phyloP scores from a whole-genome alignment of 2,329 filamentous ascomycete species.

The Emmonsiellopsis sp. region DNA sequence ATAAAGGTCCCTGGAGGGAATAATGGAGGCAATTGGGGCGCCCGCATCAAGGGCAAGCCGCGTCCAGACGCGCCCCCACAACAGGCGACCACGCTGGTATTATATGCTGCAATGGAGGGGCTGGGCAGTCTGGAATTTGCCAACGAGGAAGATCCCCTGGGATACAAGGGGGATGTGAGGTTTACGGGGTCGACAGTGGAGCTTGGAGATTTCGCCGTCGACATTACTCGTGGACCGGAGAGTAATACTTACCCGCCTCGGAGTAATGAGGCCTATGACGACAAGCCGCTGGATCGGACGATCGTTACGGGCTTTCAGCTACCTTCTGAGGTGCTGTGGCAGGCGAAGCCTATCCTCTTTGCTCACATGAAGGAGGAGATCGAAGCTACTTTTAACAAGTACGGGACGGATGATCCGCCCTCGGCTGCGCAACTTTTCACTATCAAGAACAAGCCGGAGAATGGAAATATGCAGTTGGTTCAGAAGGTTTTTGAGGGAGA shows the following conservation, averaged over 20 bases:
- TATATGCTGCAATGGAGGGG: conserved; percentile 76
- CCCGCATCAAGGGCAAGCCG: conserved; percentile 71
- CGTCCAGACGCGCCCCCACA: conserved; percentile 57
- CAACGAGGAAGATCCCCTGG: conserved; percentile 42
- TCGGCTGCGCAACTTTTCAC: conserved; percentile 82
- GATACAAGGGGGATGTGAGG: conserved; percentile 53
- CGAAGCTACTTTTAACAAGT: conserved; percentile 49
- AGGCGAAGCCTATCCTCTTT: conserved; percentile 61
- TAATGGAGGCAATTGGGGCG: conserved; percentile 86
- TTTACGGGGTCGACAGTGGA: conserved; percentile 60
- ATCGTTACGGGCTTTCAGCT: conserved; percentile 62
- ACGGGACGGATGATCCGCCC: conserved; percentile 57
- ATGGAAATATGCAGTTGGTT: conserved; percentile 75
- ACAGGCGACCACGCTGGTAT: conserved; percentile 67
- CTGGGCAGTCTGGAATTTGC: conserved; percentile 55
- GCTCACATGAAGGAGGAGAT: conserved; percentile 54
- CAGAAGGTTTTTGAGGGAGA: conserved; percentile 85
- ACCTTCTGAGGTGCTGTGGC: conserved; percentile 66
- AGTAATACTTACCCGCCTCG: conserved; percentile 49
- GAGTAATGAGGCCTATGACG: conserved; percentile 53
- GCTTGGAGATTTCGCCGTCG: conserved; percentile 71
- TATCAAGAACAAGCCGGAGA: conserved; percentile 49
- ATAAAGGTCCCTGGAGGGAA: conserved; percentile 81
- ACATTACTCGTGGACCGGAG: conserved; percentile 61
- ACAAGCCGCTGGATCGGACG: conserved; percentile 66